Percentiles rank a stretch among this genome's conserved stretches.
phyloP scores from a whole-genome alignment of 352 stramenopile genomes.

The Pilasporangium apinafurcum region DNA sequence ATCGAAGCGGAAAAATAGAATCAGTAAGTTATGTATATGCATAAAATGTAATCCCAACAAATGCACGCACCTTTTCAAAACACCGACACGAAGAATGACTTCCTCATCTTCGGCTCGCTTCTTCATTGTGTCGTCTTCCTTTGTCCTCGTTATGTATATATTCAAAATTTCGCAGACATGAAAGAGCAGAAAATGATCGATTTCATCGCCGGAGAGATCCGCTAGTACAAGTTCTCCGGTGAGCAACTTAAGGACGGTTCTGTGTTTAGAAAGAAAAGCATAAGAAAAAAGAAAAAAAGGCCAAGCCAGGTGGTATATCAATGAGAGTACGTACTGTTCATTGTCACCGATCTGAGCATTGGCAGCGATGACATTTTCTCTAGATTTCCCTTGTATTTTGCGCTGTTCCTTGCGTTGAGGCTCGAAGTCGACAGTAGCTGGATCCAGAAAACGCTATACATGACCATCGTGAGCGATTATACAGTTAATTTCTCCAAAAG shows the following conservation, averaged over 20 bases:
- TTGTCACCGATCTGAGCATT: constrained; percentile 48
- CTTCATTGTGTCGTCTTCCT: constrained; percentile 13
- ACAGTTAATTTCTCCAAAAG: too few species aligned
- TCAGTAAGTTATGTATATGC: background rate
- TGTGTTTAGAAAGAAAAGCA: constrained; percentile 2
- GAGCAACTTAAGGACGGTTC: constrained; percentile 48
- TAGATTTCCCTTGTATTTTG: background rate
- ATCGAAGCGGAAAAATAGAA: background rate
- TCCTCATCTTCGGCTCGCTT: constrained; percentile 15
- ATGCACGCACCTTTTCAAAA: constrained; percentile 47
- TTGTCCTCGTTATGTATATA: constrained; percentile 24
- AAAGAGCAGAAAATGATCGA: constrained; percentile 73
- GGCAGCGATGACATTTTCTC: constrained; percentile 31
- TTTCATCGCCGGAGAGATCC: constrained; percentile 43
- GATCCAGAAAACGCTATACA: constrained; percentile 39
- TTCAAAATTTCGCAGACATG: constrained; percentile 79
- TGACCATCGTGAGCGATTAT: background rate
- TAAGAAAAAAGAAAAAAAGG: background rate
- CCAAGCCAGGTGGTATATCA: constrained; percentile 1
- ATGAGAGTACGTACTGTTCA: constrained; percentile 31
- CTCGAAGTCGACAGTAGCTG: constrained; percentile 28
- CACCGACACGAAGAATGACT: constrained; percentile 50
- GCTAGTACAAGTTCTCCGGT: constrained; percentile 70
- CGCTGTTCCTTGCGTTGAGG: constrained; percentile 19
- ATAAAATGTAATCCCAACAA: background rate